Percentiles rank a stretch among this genome's conserved stretches.
Evolutionary conservation across 768 basidiomycete species (phyloP).

Genomic region (Gymnopilus dilepis): DNA sequence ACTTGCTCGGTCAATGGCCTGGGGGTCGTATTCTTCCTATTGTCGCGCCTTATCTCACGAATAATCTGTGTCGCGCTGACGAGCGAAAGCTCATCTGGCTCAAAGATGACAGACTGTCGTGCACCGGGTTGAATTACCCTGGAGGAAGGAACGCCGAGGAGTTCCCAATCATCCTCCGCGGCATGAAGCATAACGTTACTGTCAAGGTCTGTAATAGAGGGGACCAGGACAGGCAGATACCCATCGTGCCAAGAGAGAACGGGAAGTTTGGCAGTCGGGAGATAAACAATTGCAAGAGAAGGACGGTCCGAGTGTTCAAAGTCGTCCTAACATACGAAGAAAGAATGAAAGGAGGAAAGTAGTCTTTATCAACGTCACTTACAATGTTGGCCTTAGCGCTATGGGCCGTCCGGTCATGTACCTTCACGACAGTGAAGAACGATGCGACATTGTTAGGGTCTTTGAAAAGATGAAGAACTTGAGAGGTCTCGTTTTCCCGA

Average conservation of each 20-base stretch:
- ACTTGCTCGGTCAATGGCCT: slow-evolving; percentile 48
- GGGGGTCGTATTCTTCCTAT: slow-evolving; percentile 39
- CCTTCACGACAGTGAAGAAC: slow-evolving; percentile 37
- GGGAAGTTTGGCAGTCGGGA: slow-evolving; percentile 55
- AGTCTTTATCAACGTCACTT: slow-evolving; percentile 35
- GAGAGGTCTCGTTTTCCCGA: slow-evolving; percentile 30
- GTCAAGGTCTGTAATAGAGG: slow-evolving; percentile 30
- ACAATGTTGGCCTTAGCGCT: slow-evolving; percentile 30
- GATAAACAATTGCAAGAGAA: slow-evolving; percentile 71
- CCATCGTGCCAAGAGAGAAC: slow-evolving; percentile 42
- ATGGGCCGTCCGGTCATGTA: slow-evolving; percentile 45
- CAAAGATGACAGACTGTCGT: slow-evolving; percentile 45
- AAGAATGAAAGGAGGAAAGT: slow-evolving; percentile 37
- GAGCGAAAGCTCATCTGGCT: slow-evolving; percentile 48
- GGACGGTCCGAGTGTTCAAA: slow-evolving; percentile 43
- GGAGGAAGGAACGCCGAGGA: slow-evolving; percentile 44
- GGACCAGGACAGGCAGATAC: slow-evolving; percentile 65
- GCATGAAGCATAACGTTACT: slow-evolving; percentile 33
- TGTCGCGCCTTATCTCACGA: slow-evolving; percentile 44
- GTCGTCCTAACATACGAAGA: slow-evolving; percentile 42
- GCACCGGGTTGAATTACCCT: slow-evolving; percentile 45
- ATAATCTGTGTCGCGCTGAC: slow-evolving; percentile 51
- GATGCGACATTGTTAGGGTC: slow-evolving; percentile 29
- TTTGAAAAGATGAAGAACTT: slow-evolving; percentile 35
- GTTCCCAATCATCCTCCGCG: slow-evolving; percentile 49